phyloP scores from a whole-genome alignment of 768 basidiomycete species.

The Phanerochaete carnosa region DNA sequence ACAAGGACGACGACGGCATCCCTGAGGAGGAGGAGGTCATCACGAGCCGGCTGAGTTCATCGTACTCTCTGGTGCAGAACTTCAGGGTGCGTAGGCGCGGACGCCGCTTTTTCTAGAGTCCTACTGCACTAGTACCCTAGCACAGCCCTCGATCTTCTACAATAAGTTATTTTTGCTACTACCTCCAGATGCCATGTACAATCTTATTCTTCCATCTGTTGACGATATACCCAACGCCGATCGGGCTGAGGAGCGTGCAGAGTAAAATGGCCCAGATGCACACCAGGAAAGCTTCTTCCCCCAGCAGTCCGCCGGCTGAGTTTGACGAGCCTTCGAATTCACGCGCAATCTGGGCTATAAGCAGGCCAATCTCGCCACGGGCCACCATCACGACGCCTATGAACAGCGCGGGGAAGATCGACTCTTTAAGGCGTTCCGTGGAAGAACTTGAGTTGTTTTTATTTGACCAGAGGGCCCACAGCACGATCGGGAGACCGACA shows the following conservation, averaged over 20 bases:
- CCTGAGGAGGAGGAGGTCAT: background rate
- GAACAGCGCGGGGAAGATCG: slow-evolving; percentile 13
- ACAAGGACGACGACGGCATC: slow-evolving; percentile 1
- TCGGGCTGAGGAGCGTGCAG: slow-evolving; percentile 39
- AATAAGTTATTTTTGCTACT: background rate
- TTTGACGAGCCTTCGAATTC: background rate
- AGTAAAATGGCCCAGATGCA: slow-evolving; percentile 44
- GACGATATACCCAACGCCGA: slow-evolving; percentile 21
- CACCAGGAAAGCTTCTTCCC: slow-evolving; percentile 38
- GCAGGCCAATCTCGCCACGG: slow-evolving; percentile 64
- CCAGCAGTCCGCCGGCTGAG: slow-evolving; percentile 21
- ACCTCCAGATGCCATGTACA: slow-evolving; percentile 11
- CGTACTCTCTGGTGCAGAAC: background rate
- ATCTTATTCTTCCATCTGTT: slow-evolving; percentile 14
- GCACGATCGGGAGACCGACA: slow-evolving; percentile 43
- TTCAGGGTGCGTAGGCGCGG: background rate
- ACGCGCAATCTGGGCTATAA: slow-evolving; percentile 44
- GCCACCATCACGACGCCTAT: slow-evolving; percentile 54
- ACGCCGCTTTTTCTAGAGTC: background rate
- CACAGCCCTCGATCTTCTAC: too few relatives aligned
- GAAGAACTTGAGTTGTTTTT: background rate
- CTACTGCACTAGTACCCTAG: background rate
- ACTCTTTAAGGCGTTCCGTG: background rate
- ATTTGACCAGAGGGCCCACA: slow-evolving; percentile 27
- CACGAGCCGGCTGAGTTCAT: background rate